These are phyloP conservation scores for Vitellaria paradoxa DNA, from an alignment of 179 eudicot species.

Conservation along the genomic window DNA sequence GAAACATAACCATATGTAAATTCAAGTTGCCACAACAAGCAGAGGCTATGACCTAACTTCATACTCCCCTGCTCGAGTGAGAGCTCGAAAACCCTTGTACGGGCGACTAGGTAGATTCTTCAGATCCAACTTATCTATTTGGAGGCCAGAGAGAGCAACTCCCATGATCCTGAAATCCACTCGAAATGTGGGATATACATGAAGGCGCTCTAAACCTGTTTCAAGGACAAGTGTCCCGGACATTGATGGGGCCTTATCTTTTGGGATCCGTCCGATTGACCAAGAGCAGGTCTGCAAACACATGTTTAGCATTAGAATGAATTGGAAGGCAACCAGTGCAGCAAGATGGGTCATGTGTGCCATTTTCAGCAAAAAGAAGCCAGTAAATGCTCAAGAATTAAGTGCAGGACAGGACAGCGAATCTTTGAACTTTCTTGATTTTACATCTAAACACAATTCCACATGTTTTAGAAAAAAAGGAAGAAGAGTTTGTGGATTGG, in stretches of 20 bases:
- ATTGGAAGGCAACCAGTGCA: neutral
- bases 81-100: slow-evolving; percentile 89
- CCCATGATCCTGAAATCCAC: slow-evolving; percentile 84
- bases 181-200: slow-evolving; percentile 74
- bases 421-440: no score
- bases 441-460: no score
- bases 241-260: slow-evolving; percentile 86
- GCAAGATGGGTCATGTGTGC: no score
- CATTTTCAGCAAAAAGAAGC: no score
- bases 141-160: slow-evolving; percentile 82
- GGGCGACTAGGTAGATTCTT: slow-evolving; percentile 66
- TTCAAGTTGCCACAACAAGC: neutral
- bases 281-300: slow-evolving; percentile 65
- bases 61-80: slow-evolving; percentile 71
- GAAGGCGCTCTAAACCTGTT: slow-evolving; percentile 64
- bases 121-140: slow-evolving; percentile 67
- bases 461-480: no score
- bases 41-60: slow-evolving; percentile 65
- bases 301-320: neutral
- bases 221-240: slow-evolving; percentile 71
- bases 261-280: slow-evolving; percentile 75
- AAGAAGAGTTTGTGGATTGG: no score
- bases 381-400: no score
- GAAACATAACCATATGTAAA: neutral
- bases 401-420: no score